phyloP scores from a whole-genome alignment of 192 early-diverging fungal species.

The Umbelopsis sp. region DNA sequence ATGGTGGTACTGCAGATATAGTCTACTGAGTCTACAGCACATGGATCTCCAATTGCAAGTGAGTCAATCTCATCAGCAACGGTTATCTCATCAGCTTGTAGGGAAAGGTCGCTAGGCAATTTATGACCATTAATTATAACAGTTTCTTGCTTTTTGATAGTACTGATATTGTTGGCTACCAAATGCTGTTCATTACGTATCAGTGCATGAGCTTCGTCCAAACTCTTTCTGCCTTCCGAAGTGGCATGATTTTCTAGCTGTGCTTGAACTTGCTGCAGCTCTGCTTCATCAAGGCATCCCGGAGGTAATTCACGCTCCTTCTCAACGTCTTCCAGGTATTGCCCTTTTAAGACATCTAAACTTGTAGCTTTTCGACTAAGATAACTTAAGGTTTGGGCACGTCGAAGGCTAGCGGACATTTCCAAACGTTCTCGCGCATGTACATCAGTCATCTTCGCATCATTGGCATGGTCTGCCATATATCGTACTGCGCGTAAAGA shows the following conservation, averaged over 20 bases:
- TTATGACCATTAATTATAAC: neutral
- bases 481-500: slow-evolving; percentile 5
- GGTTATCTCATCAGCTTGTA: neutral
- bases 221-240: slow-evolving; percentile 10
- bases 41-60: neutral
- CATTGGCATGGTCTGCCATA: neutral
- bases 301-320: neutral
- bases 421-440: slow-evolving; percentile 15
- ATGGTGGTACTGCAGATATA: neutral
- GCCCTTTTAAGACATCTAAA: slow-evolving; percentile 30
- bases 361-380: slow-evolving; percentile 38
- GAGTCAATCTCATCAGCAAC: neutral
- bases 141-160: neutral
- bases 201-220: slow-evolving; percentile 8
- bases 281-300: slow-evolving; percentile 5
- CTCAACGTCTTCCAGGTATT: slow-evolving; percentile 19
- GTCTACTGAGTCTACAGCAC: neutral
- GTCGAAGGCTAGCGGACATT: slow-evolving; percentile 18
- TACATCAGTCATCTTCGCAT: neutral
- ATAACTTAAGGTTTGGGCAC: slow-evolving; percentile 33
- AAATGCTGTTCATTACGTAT: neutral
- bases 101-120: neutral
- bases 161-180: neutral
- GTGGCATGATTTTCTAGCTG: slow-evolving; percentile 19
- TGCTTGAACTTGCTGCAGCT: slow-evolving; percentile 12